Percentiles rank a stretch among this genome's conserved stretches.
phyloP scores from a whole-genome alignment of 1,139 yeast genomes.

The Nakaseomyces glabratus region DNA sequence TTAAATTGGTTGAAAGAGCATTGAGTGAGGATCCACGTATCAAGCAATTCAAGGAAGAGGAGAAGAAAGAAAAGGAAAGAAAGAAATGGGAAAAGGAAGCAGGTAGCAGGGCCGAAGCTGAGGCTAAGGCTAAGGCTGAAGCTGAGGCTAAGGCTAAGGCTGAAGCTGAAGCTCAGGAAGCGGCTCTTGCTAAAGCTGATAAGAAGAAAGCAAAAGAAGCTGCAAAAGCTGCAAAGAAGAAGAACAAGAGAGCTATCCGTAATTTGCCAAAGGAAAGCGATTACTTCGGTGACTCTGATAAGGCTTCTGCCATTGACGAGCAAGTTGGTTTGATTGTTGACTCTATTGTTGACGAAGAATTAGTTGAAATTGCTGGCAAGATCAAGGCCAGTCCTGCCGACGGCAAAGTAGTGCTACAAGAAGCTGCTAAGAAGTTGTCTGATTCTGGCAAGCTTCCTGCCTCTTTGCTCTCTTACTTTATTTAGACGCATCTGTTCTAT shows the following conservation, averaged over 20 bases:
- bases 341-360: slow-evolving; percentile 64
- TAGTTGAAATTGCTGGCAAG: slow-evolving; percentile 60
- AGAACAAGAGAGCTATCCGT: slow-evolving; percentile 92
- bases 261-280: slow-evolving; percentile 71
- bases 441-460: slow-evolving; percentile 39
- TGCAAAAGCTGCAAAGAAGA: slow-evolving; percentile 93
- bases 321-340: slow-evolving; percentile 77
- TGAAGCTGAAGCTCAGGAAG: slow-evolving; percentile 59
- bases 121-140: slow-evolving; percentile 76
- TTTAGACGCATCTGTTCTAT: too few species aligned
- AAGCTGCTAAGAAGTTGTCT: slow-evolving; percentile 38
- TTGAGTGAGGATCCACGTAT: slow-evolving; percentile 90
- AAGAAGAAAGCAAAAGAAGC: slow-evolving; percentile 94
- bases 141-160: slow-evolving; percentile 76
- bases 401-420: slow-evolving; percentile 42
- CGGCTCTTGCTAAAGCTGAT: slow-evolving; percentile 50
- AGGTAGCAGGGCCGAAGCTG: slow-evolving; percentile 93
- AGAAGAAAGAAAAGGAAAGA: slow-evolving; percentile 89
- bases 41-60: slow-evolving; percentile 84
- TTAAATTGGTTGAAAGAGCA: slow-evolving; percentile 83
- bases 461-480: slow-evolving; percentile 36
- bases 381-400: slow-evolving; percentile 40
- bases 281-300: slow-evolving; percentile 72
- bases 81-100: slow-evolving; percentile 98
- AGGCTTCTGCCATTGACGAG: slow-evolving; percentile 59